Percentiles rank a stretch among this genome's conserved stretches.
Evolutionary conservation across 192 early-diverging fungal species (phyloP).

Genomic region (Borealophlyctis nickersoniae): DNA sequence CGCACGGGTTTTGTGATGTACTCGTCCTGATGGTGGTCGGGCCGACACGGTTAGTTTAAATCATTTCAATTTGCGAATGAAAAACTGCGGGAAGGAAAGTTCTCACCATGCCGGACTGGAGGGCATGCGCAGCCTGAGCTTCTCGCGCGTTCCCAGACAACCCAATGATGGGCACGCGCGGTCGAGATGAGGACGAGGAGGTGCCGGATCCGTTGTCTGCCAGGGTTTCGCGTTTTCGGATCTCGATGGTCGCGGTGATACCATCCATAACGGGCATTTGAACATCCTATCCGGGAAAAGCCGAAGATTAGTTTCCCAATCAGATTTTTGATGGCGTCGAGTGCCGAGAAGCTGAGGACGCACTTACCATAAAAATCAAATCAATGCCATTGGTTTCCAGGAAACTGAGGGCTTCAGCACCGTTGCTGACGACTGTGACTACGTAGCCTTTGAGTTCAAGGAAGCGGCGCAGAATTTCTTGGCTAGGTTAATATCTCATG

Average conservation of each 20-base stretch:
- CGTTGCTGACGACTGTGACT: neutral
- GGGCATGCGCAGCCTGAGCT: constrained; percentile 2
- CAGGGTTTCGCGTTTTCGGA: constrained; percentile 10
- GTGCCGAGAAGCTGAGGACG: too few relatives aligned
- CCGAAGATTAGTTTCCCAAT: too few relatives aligned
- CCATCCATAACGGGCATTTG: constrained; percentile 47
- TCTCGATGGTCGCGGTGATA: constrained; percentile 4
- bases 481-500: too few relatives aligned
- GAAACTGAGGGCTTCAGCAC: neutral
- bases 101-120: constrained; percentile 13
- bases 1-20: too few relatives aligned
- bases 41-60: too few relatives aligned
- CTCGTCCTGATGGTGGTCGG: too few relatives aligned
- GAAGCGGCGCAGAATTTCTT: neutral
- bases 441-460: neutral
- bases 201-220: neutral
- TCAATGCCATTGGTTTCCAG: neutral
- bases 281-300: too few relatives aligned
- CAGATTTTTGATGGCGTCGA: too few relatives aligned
- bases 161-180: constrained; percentile 46
- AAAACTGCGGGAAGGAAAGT: too few relatives aligned
- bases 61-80: too few relatives aligned
- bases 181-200: neutral
- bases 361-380: constrained; percentile 6
- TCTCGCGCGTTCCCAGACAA: constrained; percentile 48